These are phyloP conservation scores for Lichtheimia hyalospora DNA, from an alignment of 371 early-diverging fungal species.

Conservation along the genomic window DNA sequence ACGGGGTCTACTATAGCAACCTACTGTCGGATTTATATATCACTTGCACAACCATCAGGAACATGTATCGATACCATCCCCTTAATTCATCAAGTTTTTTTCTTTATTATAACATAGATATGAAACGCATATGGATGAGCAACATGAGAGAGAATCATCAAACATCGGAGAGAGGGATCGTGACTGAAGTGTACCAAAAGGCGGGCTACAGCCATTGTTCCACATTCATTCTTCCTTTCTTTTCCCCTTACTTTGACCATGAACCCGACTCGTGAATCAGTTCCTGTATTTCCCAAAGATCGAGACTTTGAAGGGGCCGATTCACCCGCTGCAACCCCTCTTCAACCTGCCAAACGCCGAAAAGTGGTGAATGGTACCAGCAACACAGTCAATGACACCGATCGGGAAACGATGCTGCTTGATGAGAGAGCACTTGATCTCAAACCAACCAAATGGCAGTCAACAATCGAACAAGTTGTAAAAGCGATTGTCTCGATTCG, in stretches of 20 bases:
- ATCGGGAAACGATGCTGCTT: not conserved
- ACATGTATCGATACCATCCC: too few relatives aligned
- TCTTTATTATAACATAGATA: too few relatives aligned
- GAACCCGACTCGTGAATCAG: not conserved
- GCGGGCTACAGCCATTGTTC: too few relatives aligned
- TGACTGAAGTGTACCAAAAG: too few relatives aligned
- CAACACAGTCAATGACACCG: slow-evolving; percentile 4
- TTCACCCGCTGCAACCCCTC: slow-evolving; percentile 39
- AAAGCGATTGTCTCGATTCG: slow-evolving; percentile 78
- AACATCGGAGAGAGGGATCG: too few relatives aligned
- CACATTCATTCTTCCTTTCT: too few relatives aligned
- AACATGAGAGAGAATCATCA: too few relatives aligned
- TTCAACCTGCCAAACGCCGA: slow-evolving; percentile 32
- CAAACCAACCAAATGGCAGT: slow-evolving; percentile 6
- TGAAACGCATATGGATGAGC: too few relatives aligned
- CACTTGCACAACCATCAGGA: too few relatives aligned
- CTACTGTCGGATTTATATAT: too few relatives aligned
- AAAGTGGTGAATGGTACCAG: slow-evolving; percentile 13
- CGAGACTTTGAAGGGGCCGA: slow-evolving; percentile 42
- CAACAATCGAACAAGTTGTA: slow-evolving; percentile 65
- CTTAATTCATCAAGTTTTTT: too few relatives aligned
- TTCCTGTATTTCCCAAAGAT: slow-evolving; percentile 26
- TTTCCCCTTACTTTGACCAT: not conserved
- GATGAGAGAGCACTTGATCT: not conserved
- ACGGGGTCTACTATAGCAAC: too few relatives aligned